A percentile compares a stretch with the other conserved stretches of the same genome.
Evolutionary conservation across 345 rosid species (phyloP).

Genomic region (Ceriops zippeliana): DNA sequence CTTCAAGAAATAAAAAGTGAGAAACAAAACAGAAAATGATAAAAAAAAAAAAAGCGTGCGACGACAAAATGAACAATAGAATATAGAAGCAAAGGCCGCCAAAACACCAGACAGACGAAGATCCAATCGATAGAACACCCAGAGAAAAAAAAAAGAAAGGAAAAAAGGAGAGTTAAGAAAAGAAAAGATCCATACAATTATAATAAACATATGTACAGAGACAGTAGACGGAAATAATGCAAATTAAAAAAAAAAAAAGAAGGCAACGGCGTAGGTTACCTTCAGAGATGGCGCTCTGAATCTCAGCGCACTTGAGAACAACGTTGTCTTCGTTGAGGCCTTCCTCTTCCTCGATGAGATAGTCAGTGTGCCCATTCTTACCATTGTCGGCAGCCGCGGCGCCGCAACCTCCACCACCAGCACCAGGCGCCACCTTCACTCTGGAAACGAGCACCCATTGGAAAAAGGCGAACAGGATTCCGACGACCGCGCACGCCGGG

Average conservation of each 20-base stretch:
- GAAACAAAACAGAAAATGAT: too few relatives aligned
- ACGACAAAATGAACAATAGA: too few relatives aligned
- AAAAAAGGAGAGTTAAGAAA: too few relatives aligned
- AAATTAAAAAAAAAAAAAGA: not conserved
- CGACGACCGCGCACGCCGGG: constrained; percentile 74
- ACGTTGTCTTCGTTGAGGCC: constrained; percentile 77
- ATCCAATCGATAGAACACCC: too few relatives aligned
- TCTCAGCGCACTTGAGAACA: constrained; percentile 82
- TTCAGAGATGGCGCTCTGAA: constrained; percentile 82
- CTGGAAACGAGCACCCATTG: constrained; percentile 77
- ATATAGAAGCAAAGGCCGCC: too few relatives aligned
- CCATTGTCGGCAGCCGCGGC: not conserved
- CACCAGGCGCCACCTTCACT: constrained; percentile 48
- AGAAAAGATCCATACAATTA: too few relatives aligned
- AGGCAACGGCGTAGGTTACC: constrained; percentile 25
- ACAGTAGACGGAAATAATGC: not conserved
- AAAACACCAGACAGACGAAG: too few relatives aligned
- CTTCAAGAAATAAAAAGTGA: too few relatives aligned
- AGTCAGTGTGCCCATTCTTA: constrained; percentile 59
- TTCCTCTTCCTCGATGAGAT: constrained; percentile 90
- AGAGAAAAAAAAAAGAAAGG: too few relatives aligned
- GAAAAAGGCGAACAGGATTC: constrained; percentile 64
- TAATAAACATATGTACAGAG: too few relatives aligned
- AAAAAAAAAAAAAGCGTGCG: too few relatives aligned
- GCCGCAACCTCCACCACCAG: constrained; percentile 10